Percentiles rank a stretch among this genome's conserved stretches.
Evolutionary conservation across 1,139 yeast species (phyloP).

Genomic region (Scheffersomyces lignicola): DNA sequence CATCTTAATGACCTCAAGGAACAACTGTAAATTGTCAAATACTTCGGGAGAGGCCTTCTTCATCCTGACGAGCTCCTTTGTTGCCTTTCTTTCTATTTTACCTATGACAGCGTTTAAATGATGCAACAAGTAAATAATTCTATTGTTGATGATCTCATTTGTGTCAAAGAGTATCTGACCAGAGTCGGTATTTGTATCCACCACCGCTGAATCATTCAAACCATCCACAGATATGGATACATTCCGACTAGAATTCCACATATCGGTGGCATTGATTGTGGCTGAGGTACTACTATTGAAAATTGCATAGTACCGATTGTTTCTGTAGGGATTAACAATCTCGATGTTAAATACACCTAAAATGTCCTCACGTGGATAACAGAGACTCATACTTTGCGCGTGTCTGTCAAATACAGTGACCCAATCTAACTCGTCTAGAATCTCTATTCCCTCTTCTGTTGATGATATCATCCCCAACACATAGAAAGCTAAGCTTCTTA

Average conservation of each 20-base stretch:
- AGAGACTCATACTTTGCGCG: conserved; percentile 54
- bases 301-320: conserved; percentile 29
- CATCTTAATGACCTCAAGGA: conserved; percentile 58
- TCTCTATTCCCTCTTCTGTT: conserved; percentile 79
- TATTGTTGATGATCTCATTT: conserved; percentile 27
- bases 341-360: conserved; percentile 23
- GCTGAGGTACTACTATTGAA: conserved; percentile 17
- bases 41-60: conserved; percentile 53
- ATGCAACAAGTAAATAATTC: conserved; percentile 49
- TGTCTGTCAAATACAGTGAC: conserved; percentile 54
- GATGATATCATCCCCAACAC: conserved; percentile 73
- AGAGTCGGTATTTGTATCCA: conserved; percentile 7
- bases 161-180: conserved; percentile 5
- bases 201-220: conserved; percentile 7
- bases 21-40: conserved; percentile 59
- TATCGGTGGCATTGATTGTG: conserved; percentile 3
- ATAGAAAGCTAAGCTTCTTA: conserved; percentile 76
- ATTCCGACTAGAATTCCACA: conserved; percentile 5
- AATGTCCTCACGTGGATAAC: conserved; percentile 45
- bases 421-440: conserved; percentile 86
- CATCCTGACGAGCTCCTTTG: conserved; percentile 57
- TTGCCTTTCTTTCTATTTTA: conserved; percentile 67
- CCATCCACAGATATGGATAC: conserved; percentile 2
- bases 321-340: conserved; percentile 32
- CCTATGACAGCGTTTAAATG: conserved; percentile 64